Percentiles rank a stretch among this genome's conserved stretches.
Conservation (phyloP, 129 eudicot genomes). For the Saussurea involucrata region DNA sequence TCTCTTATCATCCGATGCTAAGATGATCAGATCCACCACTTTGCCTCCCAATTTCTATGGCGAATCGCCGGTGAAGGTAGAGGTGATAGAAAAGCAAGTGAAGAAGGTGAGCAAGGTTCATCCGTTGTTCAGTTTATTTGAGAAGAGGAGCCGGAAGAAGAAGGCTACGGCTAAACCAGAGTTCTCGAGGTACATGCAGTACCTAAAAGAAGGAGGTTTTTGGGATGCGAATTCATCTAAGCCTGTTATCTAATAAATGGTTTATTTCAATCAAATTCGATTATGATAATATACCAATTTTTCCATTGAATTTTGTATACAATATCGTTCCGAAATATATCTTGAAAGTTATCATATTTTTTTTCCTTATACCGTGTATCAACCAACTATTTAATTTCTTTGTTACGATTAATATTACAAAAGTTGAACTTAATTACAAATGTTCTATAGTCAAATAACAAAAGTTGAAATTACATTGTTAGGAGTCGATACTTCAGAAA, state of each 20-base stretch:
- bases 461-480: no score
- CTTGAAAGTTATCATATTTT: no score
- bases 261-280: not conserved
- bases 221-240: slow-evolving; percentile 36
- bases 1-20: slow-evolving; percentile 15
- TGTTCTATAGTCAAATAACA: no score
- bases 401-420: no score
- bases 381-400: no score
- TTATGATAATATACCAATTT: no score
- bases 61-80: slow-evolving; percentile 8
- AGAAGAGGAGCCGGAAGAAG: slow-evolving; percentile 38
- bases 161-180: slow-evolving; percentile 77
- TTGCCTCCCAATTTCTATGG: slow-evolving; percentile 36
- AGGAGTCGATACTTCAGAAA: no score
- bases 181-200: slow-evolving; percentile 62
- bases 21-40: slow-evolving; percentile 38
- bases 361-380: no score
- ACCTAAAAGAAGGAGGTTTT: slow-evolving; percentile 67
- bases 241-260: slow-evolving; percentile 40
- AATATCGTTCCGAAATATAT: no score
- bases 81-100: slow-evolving; percentile 27
- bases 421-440: no score
- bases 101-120: slow-evolving; percentile 63
- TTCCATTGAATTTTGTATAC: no score
- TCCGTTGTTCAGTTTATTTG: slow-evolving; percentile 53